Conservation (phyloP, 2,329 filamentous ascomycete species). For the Cordyceps militaris region DNA sequence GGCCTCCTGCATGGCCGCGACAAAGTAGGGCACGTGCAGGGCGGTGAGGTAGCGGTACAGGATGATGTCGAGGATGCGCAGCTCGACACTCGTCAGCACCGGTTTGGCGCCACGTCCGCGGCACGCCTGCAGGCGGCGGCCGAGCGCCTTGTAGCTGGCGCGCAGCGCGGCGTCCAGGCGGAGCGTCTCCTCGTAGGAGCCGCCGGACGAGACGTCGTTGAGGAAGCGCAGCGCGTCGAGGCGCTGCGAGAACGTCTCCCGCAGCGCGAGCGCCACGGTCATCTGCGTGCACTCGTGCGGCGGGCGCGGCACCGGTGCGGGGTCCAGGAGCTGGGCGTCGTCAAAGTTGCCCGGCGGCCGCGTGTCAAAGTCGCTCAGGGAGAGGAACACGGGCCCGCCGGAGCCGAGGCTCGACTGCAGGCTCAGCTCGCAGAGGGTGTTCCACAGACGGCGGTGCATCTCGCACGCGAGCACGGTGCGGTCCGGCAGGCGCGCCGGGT, state of each 20-base stretch:
- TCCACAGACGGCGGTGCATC: conserved; percentile 46
- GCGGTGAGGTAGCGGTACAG: conserved; percentile 48
- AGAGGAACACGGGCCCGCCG: conserved; percentile 40
- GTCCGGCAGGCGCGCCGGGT: conserved; percentile 34
- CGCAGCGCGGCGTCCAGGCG: conserved; percentile 36
- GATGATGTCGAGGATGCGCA: conserved; percentile 41
- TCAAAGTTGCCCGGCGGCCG: conserved; percentile 41
- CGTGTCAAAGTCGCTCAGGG: conserved; percentile 40
- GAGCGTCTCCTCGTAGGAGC: conserved; percentile 39
- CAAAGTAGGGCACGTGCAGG: conserved; percentile 48
- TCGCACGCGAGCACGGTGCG: conserved; percentile 32
- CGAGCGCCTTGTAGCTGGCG: conserved; percentile 34
- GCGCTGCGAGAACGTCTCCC: conserved; percentile 35
- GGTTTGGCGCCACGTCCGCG: conserved; percentile 13
- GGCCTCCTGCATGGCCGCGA: conserved; percentile 31
- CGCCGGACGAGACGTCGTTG: conserved; percentile 32
- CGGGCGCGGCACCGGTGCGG: conserved; percentile 26
- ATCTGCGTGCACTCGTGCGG: conserved; percentile 32
- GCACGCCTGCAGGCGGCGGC: conserved; percentile 25
- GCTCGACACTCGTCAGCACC: conserved; percentile 31
- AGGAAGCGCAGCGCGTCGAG: conserved; percentile 36
- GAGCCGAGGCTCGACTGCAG: conserved; percentile 39
- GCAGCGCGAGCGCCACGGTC: conserved; percentile 35
- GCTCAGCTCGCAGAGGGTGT: conserved; percentile 42
- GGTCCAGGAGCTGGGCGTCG: conserved; percentile 38